phyloP scores from a whole-genome alignment of 176 grass and related monocot genomes.

The Lolium perenne region DNA sequence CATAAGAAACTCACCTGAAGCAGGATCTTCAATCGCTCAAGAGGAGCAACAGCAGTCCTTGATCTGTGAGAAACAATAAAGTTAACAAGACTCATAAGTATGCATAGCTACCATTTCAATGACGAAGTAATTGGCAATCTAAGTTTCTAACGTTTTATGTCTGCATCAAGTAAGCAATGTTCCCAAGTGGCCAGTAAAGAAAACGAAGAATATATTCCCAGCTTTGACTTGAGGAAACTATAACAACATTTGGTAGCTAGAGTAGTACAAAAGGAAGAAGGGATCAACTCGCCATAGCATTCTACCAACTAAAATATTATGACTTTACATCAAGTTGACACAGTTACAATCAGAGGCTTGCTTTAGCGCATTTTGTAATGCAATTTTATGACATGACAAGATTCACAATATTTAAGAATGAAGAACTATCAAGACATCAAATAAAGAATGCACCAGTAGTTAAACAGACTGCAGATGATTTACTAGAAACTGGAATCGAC shows the following conservation, averaged over 20 bases:
- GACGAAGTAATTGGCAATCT: neutral
- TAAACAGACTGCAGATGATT: neutral
- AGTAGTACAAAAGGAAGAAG: neutral
- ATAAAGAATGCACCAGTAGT: neutral
- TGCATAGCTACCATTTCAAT: neutral
- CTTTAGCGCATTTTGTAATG: neutral
- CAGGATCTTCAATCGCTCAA: slow-evolving; percentile 94
- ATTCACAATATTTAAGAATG: neutral
- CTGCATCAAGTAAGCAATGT: neutral
- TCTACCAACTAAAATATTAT: neutral
- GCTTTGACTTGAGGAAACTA: slow-evolving; percentile 11
- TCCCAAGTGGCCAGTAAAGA: neutral
- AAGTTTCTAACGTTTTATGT: neutral
- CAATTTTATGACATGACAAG: neutral
- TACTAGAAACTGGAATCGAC: neutral
- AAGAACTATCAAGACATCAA: neutral
- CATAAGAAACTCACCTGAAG: slow-evolving; percentile 73
- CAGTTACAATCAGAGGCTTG: neutral
- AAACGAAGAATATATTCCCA: neutral
- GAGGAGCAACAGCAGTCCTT: slow-evolving; percentile 97
- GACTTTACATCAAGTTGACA: neutral
- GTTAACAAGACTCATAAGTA: slow-evolving; percentile 15
- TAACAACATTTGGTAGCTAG: neutral
- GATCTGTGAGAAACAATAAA: slow-evolving; percentile 61
- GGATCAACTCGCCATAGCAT: neutral